phyloP scores from a whole-genome alignment of 371 early-diverging fungal species.

The Lichtheimia corymbifera region DNA sequence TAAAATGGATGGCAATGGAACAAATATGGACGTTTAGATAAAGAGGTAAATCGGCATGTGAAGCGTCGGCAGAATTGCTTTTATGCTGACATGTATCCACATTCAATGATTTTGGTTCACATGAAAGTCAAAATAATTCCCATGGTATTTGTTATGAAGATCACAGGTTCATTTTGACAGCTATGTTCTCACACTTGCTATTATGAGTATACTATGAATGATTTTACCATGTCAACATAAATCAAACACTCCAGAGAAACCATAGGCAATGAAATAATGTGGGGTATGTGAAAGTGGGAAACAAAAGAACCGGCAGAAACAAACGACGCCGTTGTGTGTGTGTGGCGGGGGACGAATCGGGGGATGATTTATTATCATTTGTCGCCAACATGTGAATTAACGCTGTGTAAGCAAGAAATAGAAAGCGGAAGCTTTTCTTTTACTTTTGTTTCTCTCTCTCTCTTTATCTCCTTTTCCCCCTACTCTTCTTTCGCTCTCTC shows the following conservation, averaged over 20 bases:
- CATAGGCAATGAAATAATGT: background rate
- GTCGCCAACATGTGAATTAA: slow-evolving; percentile 21
- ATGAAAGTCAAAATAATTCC: slow-evolving; percentile 1
- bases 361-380: background rate
- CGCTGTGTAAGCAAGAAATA: slow-evolving; percentile 20
- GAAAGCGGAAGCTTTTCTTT: background rate
- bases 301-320: background rate
- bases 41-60: too few relatives aligned
- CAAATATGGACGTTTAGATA: too few relatives aligned
- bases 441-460: slow-evolving; percentile 5
- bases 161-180: background rate
- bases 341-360: slow-evolving; percentile 18
- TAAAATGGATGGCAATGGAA: too few relatives aligned
- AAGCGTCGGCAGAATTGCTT: background rate
- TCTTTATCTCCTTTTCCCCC: slow-evolving; percentile 9
- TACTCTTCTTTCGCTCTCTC: slow-evolving; percentile 18
- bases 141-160: background rate
- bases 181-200: slow-evolving; percentile 3
- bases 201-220: background rate
- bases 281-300: background rate
- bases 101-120: slow-evolving; percentile 5
- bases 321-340: background rate
- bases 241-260: background rate
- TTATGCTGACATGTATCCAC: slow-evolving; percentile 5
- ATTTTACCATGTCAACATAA: background rate